Conservation (phyloP, 2,329 filamentous ascomycete genomes). For the Lasiodiplodia hormozganensis region DNA sequence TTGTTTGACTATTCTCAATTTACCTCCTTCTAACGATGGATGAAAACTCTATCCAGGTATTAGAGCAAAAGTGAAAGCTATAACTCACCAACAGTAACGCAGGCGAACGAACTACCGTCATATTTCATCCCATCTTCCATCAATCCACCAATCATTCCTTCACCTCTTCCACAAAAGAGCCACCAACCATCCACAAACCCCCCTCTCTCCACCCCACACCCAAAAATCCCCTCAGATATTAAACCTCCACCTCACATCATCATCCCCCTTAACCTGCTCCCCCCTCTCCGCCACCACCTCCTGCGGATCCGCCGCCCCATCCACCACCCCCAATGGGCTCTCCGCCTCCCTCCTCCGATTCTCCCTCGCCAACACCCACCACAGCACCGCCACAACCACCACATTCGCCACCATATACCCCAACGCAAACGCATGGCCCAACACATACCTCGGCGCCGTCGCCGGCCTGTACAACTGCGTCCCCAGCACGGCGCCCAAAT, state of each 20-base stretch:
- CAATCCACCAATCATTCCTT: neutral
- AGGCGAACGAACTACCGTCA: neutral
- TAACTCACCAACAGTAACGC: neutral
- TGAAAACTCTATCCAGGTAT: neutral
- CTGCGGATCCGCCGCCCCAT: constrained; percentile 37
- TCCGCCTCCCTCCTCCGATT: constrained; percentile 41
- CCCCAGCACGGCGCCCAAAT: constrained; percentile 50
- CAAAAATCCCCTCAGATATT: constrained; percentile 35
- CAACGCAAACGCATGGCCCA: constrained; percentile 41
- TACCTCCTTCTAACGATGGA: neutral
- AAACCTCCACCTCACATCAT: constrained; percentile 46
- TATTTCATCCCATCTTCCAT: neutral
- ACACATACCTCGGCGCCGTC: constrained; percentile 43
- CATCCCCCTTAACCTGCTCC: constrained; percentile 41
- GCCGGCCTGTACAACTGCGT: constrained; percentile 47
- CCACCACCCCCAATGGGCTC: constrained; percentile 32
- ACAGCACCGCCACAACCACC: constrained; percentile 40
- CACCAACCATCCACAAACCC: neutral
- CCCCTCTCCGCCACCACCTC: constrained; percentile 40
- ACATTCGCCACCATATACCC: constrained; percentile 44
- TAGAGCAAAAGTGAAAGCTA: neutral
- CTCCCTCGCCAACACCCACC: constrained; percentile 42
- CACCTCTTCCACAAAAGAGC: neutral
- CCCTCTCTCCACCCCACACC: neutral
- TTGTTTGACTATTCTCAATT: neutral